Evolutionary conservation across 1,284 basidiomycete genomes (phyloP).

Genomic region (Irpex lacteus): DNA sequence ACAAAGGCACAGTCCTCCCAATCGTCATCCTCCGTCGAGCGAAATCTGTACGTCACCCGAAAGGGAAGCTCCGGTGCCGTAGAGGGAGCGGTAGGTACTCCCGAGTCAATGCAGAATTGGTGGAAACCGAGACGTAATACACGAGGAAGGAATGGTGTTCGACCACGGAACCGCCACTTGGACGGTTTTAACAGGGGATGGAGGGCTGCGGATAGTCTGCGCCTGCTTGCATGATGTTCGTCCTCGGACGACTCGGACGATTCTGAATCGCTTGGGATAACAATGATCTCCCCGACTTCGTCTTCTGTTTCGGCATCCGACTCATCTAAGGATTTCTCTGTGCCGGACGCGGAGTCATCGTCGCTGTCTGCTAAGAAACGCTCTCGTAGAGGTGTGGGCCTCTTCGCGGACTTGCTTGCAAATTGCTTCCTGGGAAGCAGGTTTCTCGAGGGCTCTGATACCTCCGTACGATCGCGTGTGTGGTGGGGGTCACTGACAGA

Average conservation of each 20-base stretch:
- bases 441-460: not conserved
- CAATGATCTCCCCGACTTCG: conserved; percentile 3
- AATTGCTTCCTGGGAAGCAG: not conserved
- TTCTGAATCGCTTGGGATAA: conserved; percentile 12
- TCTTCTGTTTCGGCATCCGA: not conserved
- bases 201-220: conserved; percentile 24
- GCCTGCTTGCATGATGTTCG: conserved; percentile 27
- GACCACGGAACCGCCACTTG: conserved; percentile 14
- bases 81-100: conserved; percentile 16
- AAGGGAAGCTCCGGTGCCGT: conserved; percentile 20
- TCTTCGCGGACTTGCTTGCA: not conserved
- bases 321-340: no score
- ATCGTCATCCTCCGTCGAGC: conserved; percentile 7
- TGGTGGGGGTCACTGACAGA: not conserved
- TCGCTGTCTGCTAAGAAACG: not conserved
- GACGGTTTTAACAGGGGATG: conserved; percentile 29
- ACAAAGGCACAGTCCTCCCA: conserved; percentile 16
- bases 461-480: not conserved
- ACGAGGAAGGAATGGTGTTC: conserved; percentile 52
- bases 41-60: conserved; percentile 30
- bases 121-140: conserved; percentile 48
- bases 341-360: no score
- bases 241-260: conserved; percentile 6
- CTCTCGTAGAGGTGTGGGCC: not conserved
- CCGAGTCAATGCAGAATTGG: conserved; percentile 30